Base-by-base conservation (phyloP, 2,329 filamentous ascomycete species). In the Aspergillus proliferans region DNA sequence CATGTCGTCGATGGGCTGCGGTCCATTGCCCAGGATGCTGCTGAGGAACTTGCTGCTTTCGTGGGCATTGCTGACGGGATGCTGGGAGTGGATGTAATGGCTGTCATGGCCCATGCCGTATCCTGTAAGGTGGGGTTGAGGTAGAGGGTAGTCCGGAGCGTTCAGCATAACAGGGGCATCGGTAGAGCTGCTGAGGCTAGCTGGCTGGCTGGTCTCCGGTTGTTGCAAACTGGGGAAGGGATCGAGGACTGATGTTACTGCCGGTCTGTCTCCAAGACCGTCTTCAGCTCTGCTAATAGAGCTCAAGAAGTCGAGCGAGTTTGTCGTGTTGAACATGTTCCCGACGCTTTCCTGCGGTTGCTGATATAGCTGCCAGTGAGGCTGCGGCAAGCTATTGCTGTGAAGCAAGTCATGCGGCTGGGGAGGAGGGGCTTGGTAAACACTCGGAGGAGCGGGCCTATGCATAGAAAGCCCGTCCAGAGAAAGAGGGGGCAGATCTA, bases 1-100 rank as follows among this genome's bases (percentile, higher is more conserved):
- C 36, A 70, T 61, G 15, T 68, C 66, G 42, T 70, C 64, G n/a
- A 71, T 60, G 1, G 66, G 60, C 39, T 66, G 64, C 0, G 61
- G 51, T 10, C 59, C 55, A 0, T 64, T 49, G 2, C 56, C 62
- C 28, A 69, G 69, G 41, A 68, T 63, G 7, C 61, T 60, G 42
- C 62, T 63, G 18, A 70, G 52, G 18, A 65, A 58, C 40, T 48
- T 64, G 51, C 58, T 62, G 49, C 56, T 67, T 47, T 69, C 66
- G 22, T 69, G 63, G 45, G 66, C 40, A 44, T 54, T 55, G 30
- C 60, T 61, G 9, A 55, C 52, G 43, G 63, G 60, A 24, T 60
- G 57, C 12, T 67, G 43, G 18, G 64, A 52, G 6, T 62, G 59
- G 41, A 68, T 58, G 46, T 67, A 70, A 15, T 70, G 67, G 36